These are phyloP conservation scores for Rachicladosporium sp. DNA, from an alignment of 2,329 filamentous ascomycete species.

Conservation along the genomic window DNA sequence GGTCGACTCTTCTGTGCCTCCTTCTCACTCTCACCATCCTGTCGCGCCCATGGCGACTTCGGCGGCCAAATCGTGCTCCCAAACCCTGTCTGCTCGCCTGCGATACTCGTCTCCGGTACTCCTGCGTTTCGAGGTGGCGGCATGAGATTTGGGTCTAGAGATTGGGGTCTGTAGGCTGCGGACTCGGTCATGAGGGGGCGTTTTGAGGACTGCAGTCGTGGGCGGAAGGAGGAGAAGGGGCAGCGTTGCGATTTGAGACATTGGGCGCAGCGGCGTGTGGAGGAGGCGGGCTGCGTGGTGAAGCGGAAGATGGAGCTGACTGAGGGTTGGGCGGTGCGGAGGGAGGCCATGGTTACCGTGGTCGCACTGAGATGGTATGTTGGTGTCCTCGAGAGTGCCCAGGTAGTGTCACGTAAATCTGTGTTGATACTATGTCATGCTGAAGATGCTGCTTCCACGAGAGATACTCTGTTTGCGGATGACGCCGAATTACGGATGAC, in stretches of 20 bases:
- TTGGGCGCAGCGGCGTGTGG: constrained; percentile 27
- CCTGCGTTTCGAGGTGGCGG: constrained; percentile 46
- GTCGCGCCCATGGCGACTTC: constrained; percentile 29
- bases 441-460: too few relatives aligned
- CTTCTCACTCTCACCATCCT: constrained; percentile 40
- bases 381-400: too few relatives aligned
- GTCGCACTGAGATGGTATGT: too few relatives aligned
- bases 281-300: constrained; percentile 17
- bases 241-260: constrained; percentile 29
- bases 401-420: too few relatives aligned
- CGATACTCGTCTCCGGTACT: constrained; percentile 50
- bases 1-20: constrained; percentile 55
- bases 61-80: constrained; percentile 31
- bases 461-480: too few relatives aligned
- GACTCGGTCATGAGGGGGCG: constrained; percentile 54
- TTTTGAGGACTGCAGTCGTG: constrained; percentile 38
- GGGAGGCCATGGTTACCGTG: constrained; percentile 16
- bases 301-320: constrained; percentile 24
- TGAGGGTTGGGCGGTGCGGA: constrained; percentile 17
- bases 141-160: constrained; percentile 43
- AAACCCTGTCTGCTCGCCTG: constrained; percentile 31
- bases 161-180: constrained; percentile 46
- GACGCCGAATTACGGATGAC: too few relatives aligned
- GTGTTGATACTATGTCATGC: too few relatives aligned
- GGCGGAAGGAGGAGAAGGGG: constrained; percentile 30